Evolutionary conservation across 257 asterid genomes (phyloP).

Genomic region (Solanum ossicruentum): DNA sequence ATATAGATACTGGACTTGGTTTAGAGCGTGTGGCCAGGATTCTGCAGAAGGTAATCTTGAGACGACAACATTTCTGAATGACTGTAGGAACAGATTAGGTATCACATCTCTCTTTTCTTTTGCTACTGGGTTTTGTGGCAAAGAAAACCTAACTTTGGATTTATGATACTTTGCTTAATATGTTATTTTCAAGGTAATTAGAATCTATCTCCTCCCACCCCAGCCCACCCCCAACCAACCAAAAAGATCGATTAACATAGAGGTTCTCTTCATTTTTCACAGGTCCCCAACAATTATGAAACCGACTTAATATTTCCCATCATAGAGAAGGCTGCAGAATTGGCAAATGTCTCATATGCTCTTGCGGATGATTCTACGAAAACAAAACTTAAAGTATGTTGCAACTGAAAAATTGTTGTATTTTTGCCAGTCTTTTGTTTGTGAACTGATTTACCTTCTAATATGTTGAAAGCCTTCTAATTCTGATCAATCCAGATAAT

Average conservation of each 20-base stretch:
- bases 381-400: slow-evolving; percentile 59
- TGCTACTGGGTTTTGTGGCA: background rate
- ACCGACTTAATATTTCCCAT: slow-evolving; percentile 84
- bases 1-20: slow-evolving; percentile 94
- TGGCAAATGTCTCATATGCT: slow-evolving; percentile 59
- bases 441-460: background rate
- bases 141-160: background rate
- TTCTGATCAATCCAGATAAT: slow-evolving; percentile 42
- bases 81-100: background rate
- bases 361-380: slow-evolving; percentile 56
- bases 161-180: background rate
- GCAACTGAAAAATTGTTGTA: background rate
- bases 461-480: background rate
- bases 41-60: slow-evolving; percentile 52
- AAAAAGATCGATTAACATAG: background rate
- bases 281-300: slow-evolving; percentile 93
- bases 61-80: background rate
- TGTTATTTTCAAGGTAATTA: background rate
- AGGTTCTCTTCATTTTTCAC: slow-evolving; percentile 13
- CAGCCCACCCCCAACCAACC: background rate
- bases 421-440: background rate
- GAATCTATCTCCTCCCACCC: background rate
- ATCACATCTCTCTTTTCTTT: background rate
- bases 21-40: slow-evolving; percentile 95
- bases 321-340: slow-evolving; percentile 66